Percentiles rank a stretch among this genome's conserved stretches.
Evolutionary conservation across 192 early-diverging fungal genomes (phyloP).

Genomic region (Thamnidium elegans): DNA sequence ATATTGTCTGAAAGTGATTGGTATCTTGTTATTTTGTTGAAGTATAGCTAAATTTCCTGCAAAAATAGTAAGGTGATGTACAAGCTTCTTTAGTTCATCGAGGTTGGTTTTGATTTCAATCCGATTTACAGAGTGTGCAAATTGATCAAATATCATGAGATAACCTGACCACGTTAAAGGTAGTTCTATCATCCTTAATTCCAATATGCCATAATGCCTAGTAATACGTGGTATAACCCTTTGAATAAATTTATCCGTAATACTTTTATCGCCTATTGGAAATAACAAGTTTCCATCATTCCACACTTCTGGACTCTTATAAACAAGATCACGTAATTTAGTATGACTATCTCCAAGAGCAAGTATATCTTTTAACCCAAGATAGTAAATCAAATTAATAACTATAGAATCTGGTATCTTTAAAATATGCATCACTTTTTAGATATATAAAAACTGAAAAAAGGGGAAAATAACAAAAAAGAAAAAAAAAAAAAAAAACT

Average conservation of each 20-base stretch:
- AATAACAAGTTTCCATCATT: conserved; percentile 5
- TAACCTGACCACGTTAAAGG: conserved; percentile 26
- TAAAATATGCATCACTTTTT: too few relatives aligned
- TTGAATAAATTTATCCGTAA: conserved; percentile 28
- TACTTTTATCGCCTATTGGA: conserved; percentile 13
- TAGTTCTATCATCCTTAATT: conserved; percentile 19
- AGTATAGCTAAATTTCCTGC: conserved; percentile 29
- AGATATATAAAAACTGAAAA: too few relatives aligned
- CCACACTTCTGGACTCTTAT: conserved; percentile 22
- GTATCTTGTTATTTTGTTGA: conserved; percentile 23
- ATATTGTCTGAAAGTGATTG: conserved; percentile 31
- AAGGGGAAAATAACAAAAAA: too few relatives aligned
- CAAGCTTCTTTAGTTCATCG: conserved; percentile 3
- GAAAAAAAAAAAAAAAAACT: too few relatives aligned
- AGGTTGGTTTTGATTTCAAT: conserved; percentile 21
- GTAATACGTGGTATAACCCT: conserved; percentile 27
- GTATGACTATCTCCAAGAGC: conserved; percentile 4
- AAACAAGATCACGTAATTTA: conserved; percentile 3
- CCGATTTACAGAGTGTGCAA: conserved; percentile 26
- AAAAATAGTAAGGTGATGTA: conserved; percentile 24
- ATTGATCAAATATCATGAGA: conserved; percentile 31
- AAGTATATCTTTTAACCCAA: conserved; percentile 14
- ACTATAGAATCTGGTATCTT: conserved; percentile 15
- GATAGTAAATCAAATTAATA: neutral
- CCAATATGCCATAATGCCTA: conserved; percentile 23